A percentile compares a stretch with the other conserved stretches of the same genome.
Evolutionary conservation across 1,284 basidiomycete species (phyloP).

Genomic region (Wallemia ichthyophaga): DNA sequence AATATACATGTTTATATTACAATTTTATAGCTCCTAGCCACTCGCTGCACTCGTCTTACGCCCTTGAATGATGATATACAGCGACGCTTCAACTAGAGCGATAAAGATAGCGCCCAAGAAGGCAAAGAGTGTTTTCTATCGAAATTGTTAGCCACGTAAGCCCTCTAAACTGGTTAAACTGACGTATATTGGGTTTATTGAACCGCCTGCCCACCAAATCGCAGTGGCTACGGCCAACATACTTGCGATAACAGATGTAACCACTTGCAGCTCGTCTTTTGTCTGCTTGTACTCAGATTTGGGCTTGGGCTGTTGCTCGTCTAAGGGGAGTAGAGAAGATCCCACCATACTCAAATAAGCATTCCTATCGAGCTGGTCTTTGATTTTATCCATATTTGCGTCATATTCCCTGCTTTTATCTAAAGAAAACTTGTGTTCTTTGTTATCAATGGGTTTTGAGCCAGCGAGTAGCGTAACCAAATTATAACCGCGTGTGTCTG

Average conservation of each 20-base stretch:
- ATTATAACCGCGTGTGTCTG: background rate
- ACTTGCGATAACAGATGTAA: background rate
- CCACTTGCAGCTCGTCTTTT: background rate
- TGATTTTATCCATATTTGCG: background rate
- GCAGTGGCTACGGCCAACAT: background rate
- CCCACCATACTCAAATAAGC: background rate
- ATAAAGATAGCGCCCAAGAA: background rate
- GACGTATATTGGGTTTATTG: background rate
- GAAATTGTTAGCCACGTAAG: background rate
- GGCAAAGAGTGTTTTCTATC: background rate
- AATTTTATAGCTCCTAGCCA: too few species aligned
- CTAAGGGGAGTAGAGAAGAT: background rate
- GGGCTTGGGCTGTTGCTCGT: background rate
- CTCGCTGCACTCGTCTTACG: background rate
- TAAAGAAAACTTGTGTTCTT: background rate
- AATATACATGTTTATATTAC: too few species aligned
- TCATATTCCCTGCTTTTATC: background rate
- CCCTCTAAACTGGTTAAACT: background rate
- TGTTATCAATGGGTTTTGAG: background rate
- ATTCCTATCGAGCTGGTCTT: background rate
- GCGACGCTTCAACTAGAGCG: background rate
- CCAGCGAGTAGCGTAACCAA: background rate
- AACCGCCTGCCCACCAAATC: background rate
- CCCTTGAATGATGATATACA: background rate
- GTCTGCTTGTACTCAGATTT: background rate